These are phyloP conservation scores for Iberis pinnata DNA, from an alignment of 345 rosid species.

Conservation along the genomic window DNA sequence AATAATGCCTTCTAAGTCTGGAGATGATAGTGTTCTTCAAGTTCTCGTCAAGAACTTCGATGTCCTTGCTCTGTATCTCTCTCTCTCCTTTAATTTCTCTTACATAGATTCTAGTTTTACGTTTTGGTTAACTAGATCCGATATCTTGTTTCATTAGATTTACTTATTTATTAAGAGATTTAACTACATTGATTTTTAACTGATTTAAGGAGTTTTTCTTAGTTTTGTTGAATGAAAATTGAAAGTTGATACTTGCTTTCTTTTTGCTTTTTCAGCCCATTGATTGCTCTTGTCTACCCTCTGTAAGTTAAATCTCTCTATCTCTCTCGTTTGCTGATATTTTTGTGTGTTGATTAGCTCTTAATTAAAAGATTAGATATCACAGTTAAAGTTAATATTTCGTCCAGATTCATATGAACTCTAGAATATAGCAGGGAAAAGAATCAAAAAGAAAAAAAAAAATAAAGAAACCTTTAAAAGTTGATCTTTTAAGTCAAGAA, in stretches of 20 bases:
- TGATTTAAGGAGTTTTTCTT: conserved; percentile 4
- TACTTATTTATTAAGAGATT: too few relatives aligned
- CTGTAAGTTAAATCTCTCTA: conserved; percentile 51
- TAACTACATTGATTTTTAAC: conserved; percentile 18
- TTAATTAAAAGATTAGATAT: background rate
- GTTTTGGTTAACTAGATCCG: conserved; percentile 4
- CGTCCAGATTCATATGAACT: conserved; percentile 1
- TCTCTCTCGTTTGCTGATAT: background rate
- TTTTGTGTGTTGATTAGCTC: background rate
- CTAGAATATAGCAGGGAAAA: too few relatives aligned
- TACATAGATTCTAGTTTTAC: too few relatives aligned
- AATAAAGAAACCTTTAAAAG: background rate
- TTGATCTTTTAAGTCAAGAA: background rate
- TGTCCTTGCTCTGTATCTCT: conserved; percentile 73
- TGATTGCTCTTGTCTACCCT: conserved; percentile 83
- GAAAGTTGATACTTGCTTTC: conserved; percentile 9
- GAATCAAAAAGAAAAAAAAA: too few relatives aligned
- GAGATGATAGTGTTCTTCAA: conserved; percentile 61
- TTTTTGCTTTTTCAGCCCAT: conserved; percentile 53
- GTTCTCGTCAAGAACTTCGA: conserved; percentile 72
- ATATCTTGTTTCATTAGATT: background rate
- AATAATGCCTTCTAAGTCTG: conserved; percentile 43
- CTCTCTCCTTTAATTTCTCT: background rate
- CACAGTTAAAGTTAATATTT: too few relatives aligned
- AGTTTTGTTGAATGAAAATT: background rate